phyloP scores from a whole-genome alignment of 768 basidiomycete species.

The Trametes coccinea region DNA sequence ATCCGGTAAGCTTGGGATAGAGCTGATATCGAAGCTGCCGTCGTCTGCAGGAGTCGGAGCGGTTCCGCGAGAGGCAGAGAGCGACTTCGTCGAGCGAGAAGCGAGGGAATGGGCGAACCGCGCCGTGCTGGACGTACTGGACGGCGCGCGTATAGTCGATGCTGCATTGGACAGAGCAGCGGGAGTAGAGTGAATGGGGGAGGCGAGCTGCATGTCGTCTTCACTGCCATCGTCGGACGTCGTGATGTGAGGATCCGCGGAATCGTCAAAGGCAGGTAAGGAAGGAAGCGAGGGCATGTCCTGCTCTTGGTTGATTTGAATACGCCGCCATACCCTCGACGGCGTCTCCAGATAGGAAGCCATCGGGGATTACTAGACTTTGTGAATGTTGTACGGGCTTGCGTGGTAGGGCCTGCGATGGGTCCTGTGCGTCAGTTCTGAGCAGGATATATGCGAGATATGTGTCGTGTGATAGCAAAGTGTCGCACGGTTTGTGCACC shows the following conservation, averaged over 20 bases:
- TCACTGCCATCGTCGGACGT: constrained; percentile 40
- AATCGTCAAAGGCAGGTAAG: constrained; percentile 70
- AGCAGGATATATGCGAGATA: no score
- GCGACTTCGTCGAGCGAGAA: constrained; percentile 43
- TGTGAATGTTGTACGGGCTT: no score
- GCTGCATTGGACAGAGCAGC: constrained; percentile 49
- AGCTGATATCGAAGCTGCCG: constrained; percentile 36
- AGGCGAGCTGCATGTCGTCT: constrained; percentile 47
- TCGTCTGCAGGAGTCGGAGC: constrained; percentile 6
- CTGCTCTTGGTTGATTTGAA: constrained; percentile 69
- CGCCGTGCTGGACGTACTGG: constrained; percentile 50
- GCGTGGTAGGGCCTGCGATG: no score
- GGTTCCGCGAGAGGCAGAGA: constrained; percentile 32
- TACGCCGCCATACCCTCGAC: constrained; percentile 81
- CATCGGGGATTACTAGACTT: constrained; percentile 11
- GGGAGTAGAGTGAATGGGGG: constrained; percentile 64
- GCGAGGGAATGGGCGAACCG: constrained; percentile 56
- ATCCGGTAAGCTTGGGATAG: constrained; percentile 32
- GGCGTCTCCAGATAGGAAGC: constrained; percentile 62
- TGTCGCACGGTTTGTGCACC: no score
- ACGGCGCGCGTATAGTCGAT: constrained; percentile 50
- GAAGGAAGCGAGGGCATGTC: constrained; percentile 86
- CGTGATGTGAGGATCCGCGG: constrained; percentile 42
- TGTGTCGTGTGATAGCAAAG: no score
- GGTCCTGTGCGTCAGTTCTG: no score